A percentile compares a stretch with the other conserved stretches of the same genome.
Conservation (phyloP, 2,329 filamentous ascomycete species). For the Dactylonectria macrodidyma region DNA sequence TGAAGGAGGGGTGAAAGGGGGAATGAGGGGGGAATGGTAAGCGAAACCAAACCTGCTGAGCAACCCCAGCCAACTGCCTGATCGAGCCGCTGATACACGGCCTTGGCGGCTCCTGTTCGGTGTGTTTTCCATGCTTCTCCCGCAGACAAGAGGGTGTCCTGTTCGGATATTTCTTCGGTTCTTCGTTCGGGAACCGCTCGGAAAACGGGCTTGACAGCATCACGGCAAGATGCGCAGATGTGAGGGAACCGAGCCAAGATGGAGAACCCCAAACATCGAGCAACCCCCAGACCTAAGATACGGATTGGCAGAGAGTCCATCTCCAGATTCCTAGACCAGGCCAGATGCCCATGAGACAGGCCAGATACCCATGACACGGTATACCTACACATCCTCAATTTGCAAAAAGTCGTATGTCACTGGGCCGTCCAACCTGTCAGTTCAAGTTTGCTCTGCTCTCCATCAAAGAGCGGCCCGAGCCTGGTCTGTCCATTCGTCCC, state of each 20-base stretch:
- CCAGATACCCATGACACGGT: constrained; percentile 9
- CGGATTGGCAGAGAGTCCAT: background rate
- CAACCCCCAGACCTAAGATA: background rate
- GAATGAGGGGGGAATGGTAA: constrained; percentile 19
- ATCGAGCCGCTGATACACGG: constrained; percentile 20
- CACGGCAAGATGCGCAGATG: background rate
- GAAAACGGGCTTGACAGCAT: constrained; percentile 20
- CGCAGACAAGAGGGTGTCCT: constrained; percentile 30
- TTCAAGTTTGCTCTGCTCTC: background rate
- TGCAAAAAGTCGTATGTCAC: constrained; percentile 4
- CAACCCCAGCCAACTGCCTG: constrained; percentile 27
- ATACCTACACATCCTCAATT: background rate
- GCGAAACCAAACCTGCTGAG: constrained; percentile 22
- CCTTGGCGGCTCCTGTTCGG: constrained; percentile 4
- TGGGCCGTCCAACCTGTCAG: background rate
- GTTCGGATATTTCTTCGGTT: constrained; percentile 32
- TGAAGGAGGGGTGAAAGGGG: constrained; percentile 2
- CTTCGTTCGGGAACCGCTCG: constrained; percentile 30
- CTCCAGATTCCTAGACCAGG: background rate
- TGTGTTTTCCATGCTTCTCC: constrained; percentile 25
- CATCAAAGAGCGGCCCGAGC: constrained; percentile 21
- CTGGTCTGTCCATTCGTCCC: constrained; percentile 9
- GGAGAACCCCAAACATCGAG: background rate
- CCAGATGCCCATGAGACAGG: constrained; percentile 11
- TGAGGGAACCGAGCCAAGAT: background rate